Base-by-base conservation (phyloP, 2,329 filamentous ascomycete genomes). In the Fusarium solani-melongenae region DNA sequence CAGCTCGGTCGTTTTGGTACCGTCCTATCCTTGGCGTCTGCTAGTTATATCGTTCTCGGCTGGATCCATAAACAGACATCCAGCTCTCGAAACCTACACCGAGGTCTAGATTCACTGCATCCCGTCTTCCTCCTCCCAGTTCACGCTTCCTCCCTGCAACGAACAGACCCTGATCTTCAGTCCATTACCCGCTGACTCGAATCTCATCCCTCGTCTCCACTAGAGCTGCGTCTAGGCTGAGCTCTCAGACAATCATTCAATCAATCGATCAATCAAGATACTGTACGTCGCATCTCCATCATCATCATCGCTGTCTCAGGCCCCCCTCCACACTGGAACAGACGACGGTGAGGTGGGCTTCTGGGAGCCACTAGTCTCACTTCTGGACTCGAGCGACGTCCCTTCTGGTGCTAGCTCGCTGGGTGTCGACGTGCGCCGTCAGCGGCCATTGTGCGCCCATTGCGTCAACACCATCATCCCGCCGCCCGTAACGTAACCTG, bases 381-480 rank as follows among this genome's bases (percentile, higher is more conserved):
- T 56, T 60, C 60, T 66, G 55, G 55, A 51, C 65, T 73, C 39
- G 44, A 67, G 71, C 68, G 56, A 53, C 58, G 66, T 70, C 72
- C 66, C 58, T 65, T 73, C 62, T 64, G 63, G 69, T 60, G 27
- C 33, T 73, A 75, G 72, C 69, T 61, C 27, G 39, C 56, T 61
- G 33, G 62, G 29, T 67, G 53, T 64, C 60, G 22, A 46, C 14
- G 61, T 60, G 39, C 62, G 62, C 53, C 62, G 62, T 44, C 69
- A 72, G 64, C 67, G 62, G 71, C 64, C 64, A 65, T 61, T 68
- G 72, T 73, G 69, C 74, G 66, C 70, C 74, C 68, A 78, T 78
- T 79, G 77, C 77, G 77, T 78, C 77, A 78, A 78, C 76, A 79
- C 75, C 74, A 74, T 71, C 66, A 71, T 71, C 72, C 69, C 39